A percentile compares a stretch with the other conserved stretches of the same genome.
Evolutionary conservation across 257 asterid genomes (phyloP).

Genomic region (Solanum okadae): DNA sequence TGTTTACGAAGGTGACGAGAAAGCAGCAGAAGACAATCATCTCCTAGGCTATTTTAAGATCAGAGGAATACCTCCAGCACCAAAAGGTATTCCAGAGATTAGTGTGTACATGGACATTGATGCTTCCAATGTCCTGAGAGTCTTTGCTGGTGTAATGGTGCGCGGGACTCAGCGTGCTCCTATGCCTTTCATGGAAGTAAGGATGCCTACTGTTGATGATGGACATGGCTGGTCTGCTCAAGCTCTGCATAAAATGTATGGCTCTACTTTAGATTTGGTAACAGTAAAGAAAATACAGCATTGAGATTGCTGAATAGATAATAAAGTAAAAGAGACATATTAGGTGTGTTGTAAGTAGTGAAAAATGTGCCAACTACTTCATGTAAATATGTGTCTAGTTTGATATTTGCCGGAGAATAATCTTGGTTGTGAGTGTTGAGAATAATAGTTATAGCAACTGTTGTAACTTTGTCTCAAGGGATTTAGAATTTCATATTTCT

Average conservation of each 20-base stretch:
- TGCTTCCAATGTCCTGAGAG: slow-evolving; percentile 51
- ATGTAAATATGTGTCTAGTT: not conserved
- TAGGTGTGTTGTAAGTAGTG: not conserved
- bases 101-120: slow-evolving; percentile 67
- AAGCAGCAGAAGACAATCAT: slow-evolving; percentile 40
- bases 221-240: slow-evolving; percentile 91
- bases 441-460: not conserved
- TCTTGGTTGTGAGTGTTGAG: not conserved
- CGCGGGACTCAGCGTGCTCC: slow-evolving; percentile 28
- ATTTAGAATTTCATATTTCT: not conserved
- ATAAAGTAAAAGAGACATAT: not conserved
- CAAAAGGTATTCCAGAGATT: slow-evolving; percentile 73
- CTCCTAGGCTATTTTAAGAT: slow-evolving; percentile 69
- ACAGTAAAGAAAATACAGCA: slow-evolving; percentile 40
- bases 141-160: slow-evolving; percentile 47
- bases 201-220: slow-evolving; percentile 79
- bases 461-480: not conserved
- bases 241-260: slow-evolving; percentile 47
- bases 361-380: not conserved
- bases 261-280: slow-evolving; percentile 54
- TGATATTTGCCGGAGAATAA: not conserved
- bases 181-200: slow-evolving; percentile 63
- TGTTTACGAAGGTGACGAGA: slow-evolving; percentile 62
- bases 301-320: slow-evolving; percentile 12
- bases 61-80: slow-evolving; percentile 60